A percentile compares a stretch with the other conserved stretches of the same genome.
These are phyloP conservation scores for Crataegus laevigata DNA, from an alignment of 306 rosid genomes.

Conservation along the genomic window DNA sequence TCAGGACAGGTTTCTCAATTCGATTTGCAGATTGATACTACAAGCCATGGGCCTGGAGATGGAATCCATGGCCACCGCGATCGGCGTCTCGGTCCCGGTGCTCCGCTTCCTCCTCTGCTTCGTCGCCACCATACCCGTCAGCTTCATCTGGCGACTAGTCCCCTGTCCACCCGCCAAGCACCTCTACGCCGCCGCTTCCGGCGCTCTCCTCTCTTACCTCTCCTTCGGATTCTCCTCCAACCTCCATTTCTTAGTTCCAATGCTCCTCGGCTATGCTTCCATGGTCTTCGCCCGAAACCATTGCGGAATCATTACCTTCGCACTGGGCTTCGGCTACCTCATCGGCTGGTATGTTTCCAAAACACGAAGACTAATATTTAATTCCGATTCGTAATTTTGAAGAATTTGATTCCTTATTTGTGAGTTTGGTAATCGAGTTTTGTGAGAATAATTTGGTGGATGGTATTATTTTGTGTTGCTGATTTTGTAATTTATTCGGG, in stretches of 20 bases:
- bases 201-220: constrained; percentile 66
- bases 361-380: not conserved
- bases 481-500: not conserved
- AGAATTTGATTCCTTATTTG: not conserved
- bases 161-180: constrained; percentile 66
- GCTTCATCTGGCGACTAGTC: constrained; percentile 61
- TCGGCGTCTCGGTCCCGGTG: constrained; percentile 76
- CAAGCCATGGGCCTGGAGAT: constrained; percentile 60
- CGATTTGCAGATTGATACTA: not conserved
- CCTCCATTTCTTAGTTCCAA: constrained; percentile 70
- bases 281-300: constrained; percentile 59
- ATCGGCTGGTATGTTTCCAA: constrained; percentile 53
- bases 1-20: not conserved
- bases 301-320: constrained; percentile 74
- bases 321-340: constrained; percentile 78
- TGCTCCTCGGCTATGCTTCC: constrained; percentile 74
- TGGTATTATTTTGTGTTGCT: not conserved
- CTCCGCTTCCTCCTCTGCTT: constrained; percentile 85
- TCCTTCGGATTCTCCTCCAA: constrained; percentile 88
- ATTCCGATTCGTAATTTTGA: not conserved
- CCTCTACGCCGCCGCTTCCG: constrained; percentile 60
- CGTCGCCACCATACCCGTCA: constrained; percentile 73
- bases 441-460: not conserved
- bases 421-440: not conserved
- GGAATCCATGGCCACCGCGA: constrained; percentile 79